phyloP scores from a whole-genome alignment of 1,139 yeast genomes.

The Nakaseomyces glabratus region DNA sequence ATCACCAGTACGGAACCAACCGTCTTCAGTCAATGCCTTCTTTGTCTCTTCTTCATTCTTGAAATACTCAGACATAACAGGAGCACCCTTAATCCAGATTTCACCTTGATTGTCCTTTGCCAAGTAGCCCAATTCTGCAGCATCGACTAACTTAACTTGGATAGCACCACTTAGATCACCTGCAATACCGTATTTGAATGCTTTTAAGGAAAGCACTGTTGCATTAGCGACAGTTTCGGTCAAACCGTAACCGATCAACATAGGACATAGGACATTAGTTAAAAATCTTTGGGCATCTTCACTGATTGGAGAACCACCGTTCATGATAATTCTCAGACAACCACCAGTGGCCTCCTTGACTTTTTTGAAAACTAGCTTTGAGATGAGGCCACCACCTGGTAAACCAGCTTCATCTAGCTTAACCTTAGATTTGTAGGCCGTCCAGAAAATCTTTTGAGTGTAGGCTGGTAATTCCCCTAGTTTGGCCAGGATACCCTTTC shows the following conservation, averaged over 20 bases:
- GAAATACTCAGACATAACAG: slow-evolving; percentile 70
- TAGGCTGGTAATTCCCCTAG: slow-evolving; percentile 57
- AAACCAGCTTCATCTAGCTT: slow-evolving; percentile 52
- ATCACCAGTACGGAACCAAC: slow-evolving; percentile 95
- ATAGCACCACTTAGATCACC: slow-evolving; percentile 80
- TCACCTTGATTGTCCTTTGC: slow-evolving; percentile 95
- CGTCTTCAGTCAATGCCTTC: slow-evolving; percentile 63
- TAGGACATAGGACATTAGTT: slow-evolving; percentile 68
- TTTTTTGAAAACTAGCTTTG: slow-evolving; percentile 70
- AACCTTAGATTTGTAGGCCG: slow-evolving; percentile 66
- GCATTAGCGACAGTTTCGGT: slow-evolving; percentile 95
- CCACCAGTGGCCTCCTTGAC: slow-evolving; percentile 97
- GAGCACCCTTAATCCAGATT: slow-evolving; percentile 65
- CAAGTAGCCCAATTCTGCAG: slow-evolving; percentile 81
- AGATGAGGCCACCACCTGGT: slow-evolving; percentile 63
- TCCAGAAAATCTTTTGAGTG: slow-evolving; percentile 82
- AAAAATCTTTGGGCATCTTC: slow-evolving; percentile 79
- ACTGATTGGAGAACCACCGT: slow-evolving; percentile 94
- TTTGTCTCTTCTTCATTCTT: slow-evolving; percentile 75
- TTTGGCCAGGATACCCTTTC: slow-evolving; percentile 83
- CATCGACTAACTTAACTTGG: slow-evolving; percentile 85
- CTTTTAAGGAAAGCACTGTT: slow-evolving; percentile 54
- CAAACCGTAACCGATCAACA: slow-evolving; percentile 92
- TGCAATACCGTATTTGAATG: slow-evolving; percentile 62
- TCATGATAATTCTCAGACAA: slow-evolving; percentile 56